A percentile compares a stretch with the other conserved stretches of the same genome.
These are phyloP conservation scores for Nitzschia putrida DNA, from an alignment of 108 stramenopile species.

Conservation along the genomic window DNA sequence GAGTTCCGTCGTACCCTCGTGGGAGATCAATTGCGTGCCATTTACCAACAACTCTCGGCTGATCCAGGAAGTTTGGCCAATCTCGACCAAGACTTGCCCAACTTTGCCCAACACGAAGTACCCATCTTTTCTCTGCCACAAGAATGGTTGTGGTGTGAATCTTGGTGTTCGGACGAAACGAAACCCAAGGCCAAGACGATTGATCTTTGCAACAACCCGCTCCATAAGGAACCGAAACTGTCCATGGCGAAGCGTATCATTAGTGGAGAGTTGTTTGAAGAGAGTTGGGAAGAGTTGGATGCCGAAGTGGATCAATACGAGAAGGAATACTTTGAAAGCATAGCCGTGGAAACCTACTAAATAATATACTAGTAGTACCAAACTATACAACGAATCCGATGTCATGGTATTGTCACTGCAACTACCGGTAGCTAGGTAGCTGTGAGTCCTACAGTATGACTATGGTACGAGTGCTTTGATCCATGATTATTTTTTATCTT, in stretches of 20 bases:
- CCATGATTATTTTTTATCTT: too few relatives aligned
- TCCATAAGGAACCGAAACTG: conserved; percentile 98
- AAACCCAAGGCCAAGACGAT: conserved; percentile 97
- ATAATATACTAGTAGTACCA: too few relatives aligned
- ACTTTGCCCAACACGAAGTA: conserved; percentile 93
- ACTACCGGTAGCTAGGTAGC: too few relatives aligned
- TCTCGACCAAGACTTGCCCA: conserved; percentile 97
- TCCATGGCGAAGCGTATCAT: conserved; percentile 99
- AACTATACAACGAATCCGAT: too few relatives aligned
- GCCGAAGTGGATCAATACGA: conserved; percentile 78
- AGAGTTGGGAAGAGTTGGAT: conserved; percentile 98
- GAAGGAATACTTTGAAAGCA: conserved; percentile 37
- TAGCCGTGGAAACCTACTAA: neutral
- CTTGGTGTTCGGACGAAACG: conserved; percentile 98
- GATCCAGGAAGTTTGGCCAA: conserved; percentile 97
- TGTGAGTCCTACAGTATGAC: too few relatives aligned
- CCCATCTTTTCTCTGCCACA: conserved; percentile 92
- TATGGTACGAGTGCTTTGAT: too few relatives aligned
- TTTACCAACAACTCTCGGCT: conserved; percentile 90
- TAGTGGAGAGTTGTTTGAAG: conserved; percentile 88
- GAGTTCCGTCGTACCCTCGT: conserved; percentile 85
- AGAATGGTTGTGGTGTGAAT: conserved; percentile 99
- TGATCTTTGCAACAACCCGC: conserved; percentile 99
- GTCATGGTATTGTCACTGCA: too few relatives aligned
- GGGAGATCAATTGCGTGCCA: conserved; percentile 91